Evolutionary conservation across 345 rosid genomes (phyloP), one percentile per base, ranked within the genome.

Genomic region (Gossypium herbaceum): DNA sequence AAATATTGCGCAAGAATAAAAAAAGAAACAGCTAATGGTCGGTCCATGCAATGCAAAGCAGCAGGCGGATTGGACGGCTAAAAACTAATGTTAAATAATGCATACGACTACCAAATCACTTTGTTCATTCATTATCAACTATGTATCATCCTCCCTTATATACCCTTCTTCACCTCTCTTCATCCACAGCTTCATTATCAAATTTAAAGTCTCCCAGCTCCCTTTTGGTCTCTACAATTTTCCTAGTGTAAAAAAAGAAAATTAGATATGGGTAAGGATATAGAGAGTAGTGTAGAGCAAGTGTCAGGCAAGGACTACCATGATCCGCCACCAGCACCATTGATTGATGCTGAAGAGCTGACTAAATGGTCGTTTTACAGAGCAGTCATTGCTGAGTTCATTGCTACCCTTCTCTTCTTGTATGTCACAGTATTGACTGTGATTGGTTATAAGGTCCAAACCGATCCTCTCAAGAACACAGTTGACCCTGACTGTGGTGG

Each of bases 351-450:
- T 2, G 90, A 81, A 17, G 98, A 93, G 82, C 82, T 93, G 12
- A 17, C 75, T n/a, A 57, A 84, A 57, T 93, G 98, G 97, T 89
- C 98, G 0, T 87, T 93, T 51, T 89, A 91, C 71, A 84, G 96
- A 68, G 98, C 97, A 7, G 41, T 82, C 34, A 89, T 93, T 52
- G 97, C 97, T 13, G 97, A 93, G 86, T 93, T 93, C 75, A 84
- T 93, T 3, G 98, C 98, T 1, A 93, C 98, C 9, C 84, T 93
- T 71, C 85, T 93, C 41, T 93, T 93, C 84, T 88, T 93, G 4
- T 91, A 93, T 72, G 70, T 93, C 79, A 86, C 93, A 0, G 81
- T 93, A 34, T 83, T 88, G 76, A 91, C 98, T 7, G 97, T 91
- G 16, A 93, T 93, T 25, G 97, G 97, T 20, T 90, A 93, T 85